Conservation (phyloP, 495 filamentous ascomycete species). For the Hyaloscypha bicolor region DNA sequence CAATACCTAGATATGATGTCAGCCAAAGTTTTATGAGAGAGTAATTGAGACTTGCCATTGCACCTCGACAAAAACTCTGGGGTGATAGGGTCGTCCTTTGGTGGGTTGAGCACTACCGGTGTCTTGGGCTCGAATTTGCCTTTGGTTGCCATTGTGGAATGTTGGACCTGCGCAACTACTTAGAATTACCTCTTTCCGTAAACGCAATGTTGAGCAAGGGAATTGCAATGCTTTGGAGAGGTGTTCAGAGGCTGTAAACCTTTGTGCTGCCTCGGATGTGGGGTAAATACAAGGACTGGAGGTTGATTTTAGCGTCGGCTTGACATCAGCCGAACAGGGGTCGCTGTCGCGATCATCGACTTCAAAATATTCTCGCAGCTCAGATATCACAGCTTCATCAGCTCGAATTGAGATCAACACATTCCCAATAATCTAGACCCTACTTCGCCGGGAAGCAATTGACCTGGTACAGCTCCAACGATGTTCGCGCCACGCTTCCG, state of each 20-base stretch:
- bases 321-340: not conserved
- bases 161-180: not conserved
- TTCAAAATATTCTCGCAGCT: not conserved
- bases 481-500: conserved; percentile 30
- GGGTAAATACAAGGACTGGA: not conserved
- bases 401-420: conserved; percentile 3
- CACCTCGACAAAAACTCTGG: conserved; percentile 74
- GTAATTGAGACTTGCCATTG: conserved; percentile 61
- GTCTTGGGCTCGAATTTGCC: conserved; percentile 77
- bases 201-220: not conserved
- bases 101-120: conserved; percentile 78
- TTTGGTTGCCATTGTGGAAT: conserved; percentile 54
- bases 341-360: not conserved
- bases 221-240: not conserved
- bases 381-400: conserved; percentile 12
- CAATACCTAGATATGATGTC: conserved; percentile 54
- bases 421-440: not conserved
- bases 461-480: not conserved
- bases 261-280: conserved; percentile 9
- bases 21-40: conserved; percentile 2
- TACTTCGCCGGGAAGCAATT: not conserved
- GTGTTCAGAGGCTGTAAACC: not conserved
- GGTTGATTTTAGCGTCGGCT: not conserved
- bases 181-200: not conserved
- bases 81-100: conserved; percentile 84